Evolutionary conservation across 768 basidiomycete species (phyloP).

Genomic region (Boletus pseudo-olivaceus): DNA sequence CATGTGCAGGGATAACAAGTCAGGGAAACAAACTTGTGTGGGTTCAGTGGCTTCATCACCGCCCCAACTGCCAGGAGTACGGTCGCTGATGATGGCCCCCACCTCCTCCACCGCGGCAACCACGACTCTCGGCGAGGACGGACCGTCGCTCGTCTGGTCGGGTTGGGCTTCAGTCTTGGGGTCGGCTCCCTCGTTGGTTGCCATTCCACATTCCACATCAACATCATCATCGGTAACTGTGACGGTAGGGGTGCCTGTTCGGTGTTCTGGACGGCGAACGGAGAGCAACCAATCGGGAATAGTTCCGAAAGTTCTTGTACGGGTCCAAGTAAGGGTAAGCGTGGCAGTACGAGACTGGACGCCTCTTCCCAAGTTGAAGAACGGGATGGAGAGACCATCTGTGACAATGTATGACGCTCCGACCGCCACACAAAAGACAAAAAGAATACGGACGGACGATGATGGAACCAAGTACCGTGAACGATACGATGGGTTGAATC

Average conservation of each 20-base stretch:
- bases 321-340: constrained; percentile 42
- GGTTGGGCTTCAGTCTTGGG: background rate
- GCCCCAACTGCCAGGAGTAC: background rate
- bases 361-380: constrained; percentile 53
- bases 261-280: constrained; percentile 25
- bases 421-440: background rate
- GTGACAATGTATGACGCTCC: background rate
- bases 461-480: constrained; percentile 85
- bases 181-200: background rate
- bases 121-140: background rate
- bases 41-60: background rate
- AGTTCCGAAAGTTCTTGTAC: constrained; percentile 25
- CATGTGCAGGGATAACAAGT: background rate
- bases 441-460: constrained; percentile 59
- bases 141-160: background rate
- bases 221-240: constrained; percentile 10
- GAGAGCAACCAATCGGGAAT: constrained; percentile 47
- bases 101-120: background rate
- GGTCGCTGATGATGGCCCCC: background rate
- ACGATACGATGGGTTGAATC: constrained; percentile 82
- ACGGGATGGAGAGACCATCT: constrained; percentile 72
- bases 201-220: constrained; percentile 24
- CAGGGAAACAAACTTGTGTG: constrained; percentile 21
- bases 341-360: constrained; percentile 46
- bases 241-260: background rate